Conservation (phyloP, 2,329 filamentous ascomycete species). For the Pyrenochaeta sp. region DNA sequence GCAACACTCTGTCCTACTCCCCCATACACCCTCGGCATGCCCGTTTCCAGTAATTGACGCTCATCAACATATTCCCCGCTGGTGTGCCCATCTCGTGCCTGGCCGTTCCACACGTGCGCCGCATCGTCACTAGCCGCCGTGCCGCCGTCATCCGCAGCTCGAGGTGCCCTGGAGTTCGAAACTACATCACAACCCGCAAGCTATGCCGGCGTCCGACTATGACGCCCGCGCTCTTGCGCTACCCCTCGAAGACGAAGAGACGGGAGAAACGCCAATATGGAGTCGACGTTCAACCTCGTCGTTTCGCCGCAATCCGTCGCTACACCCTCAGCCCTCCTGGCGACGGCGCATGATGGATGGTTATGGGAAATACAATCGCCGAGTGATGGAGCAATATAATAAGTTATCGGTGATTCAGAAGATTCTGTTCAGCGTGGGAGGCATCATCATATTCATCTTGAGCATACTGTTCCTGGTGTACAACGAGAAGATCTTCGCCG, state of each 20-base stretch:
- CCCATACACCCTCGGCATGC: constrained; percentile 15
- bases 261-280: constrained; percentile 60
- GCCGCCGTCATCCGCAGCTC: not conserved
- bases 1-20: not conserved
- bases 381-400: constrained; percentile 60
- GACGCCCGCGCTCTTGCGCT: constrained; percentile 62
- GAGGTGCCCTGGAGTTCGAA: not conserved
- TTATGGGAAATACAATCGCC: constrained; percentile 54
- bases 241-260: constrained; percentile 58
- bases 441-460: constrained; percentile 61
- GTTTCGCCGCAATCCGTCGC: constrained; percentile 49
- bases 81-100: too few species aligned
- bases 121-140: too few species aligned
- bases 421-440: constrained; percentile 61
- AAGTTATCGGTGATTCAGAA: constrained; percentile 68
- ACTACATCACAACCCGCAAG: constrained; percentile 4
- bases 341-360: constrained; percentile 52
- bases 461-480: constrained; percentile 76
- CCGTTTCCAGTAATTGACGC: constrained; percentile 5
- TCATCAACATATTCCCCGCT: too few species aligned
- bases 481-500: constrained; percentile 79
- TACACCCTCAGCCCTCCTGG: constrained; percentile 38
- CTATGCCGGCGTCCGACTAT: constrained; percentile 56
- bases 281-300: constrained; percentile 53
- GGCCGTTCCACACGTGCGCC: too few species aligned